Conservation (phyloP, 2,329 filamentous ascomycete genomes). For the Aspergillus alliaceus region DNA sequence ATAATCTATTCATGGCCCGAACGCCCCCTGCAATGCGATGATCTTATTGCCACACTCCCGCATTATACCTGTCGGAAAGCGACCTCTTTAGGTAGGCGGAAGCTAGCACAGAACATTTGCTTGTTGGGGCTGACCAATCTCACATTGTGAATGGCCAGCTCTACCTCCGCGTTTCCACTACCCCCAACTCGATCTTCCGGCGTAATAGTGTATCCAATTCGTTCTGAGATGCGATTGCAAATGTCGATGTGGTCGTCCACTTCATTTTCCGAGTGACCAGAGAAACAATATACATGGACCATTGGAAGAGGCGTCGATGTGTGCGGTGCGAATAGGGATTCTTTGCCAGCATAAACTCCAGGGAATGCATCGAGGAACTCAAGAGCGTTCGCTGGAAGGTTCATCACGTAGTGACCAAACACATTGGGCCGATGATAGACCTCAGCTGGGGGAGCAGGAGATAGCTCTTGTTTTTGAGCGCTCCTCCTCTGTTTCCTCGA, state of each 20-base stretch:
- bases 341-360: constrained; percentile 74
- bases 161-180: constrained; percentile 59
- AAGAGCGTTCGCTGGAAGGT: constrained; percentile 86
- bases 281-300: constrained; percentile 94
- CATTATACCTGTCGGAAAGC: constrained; percentile 60
- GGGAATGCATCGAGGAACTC: constrained; percentile 77
- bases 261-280: constrained; percentile 75
- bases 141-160: constrained; percentile 63
- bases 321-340: constrained; percentile 63
- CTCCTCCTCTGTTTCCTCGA: constrained; percentile 23
- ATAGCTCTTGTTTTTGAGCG: constrained; percentile 27
- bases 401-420: constrained; percentile 97
- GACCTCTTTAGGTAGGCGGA: constrained; percentile 77
- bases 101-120: constrained; percentile 94
- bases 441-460: constrained; percentile 24
- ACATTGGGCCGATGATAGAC: constrained; percentile 57
- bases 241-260: constrained; percentile 60
- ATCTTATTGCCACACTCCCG: neutral
- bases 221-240: constrained; percentile 63
- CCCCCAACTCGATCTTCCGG: constrained; percentile 51
- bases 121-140: constrained; percentile 90
- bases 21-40: constrained; percentile 17
- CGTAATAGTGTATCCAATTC: constrained; percentile 60
- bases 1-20: constrained; percentile 11
- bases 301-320: constrained; percentile 68